Base-by-base conservation (phyloP, 495 filamentous ascomycete species). In the Xylaria castorea region DNA sequence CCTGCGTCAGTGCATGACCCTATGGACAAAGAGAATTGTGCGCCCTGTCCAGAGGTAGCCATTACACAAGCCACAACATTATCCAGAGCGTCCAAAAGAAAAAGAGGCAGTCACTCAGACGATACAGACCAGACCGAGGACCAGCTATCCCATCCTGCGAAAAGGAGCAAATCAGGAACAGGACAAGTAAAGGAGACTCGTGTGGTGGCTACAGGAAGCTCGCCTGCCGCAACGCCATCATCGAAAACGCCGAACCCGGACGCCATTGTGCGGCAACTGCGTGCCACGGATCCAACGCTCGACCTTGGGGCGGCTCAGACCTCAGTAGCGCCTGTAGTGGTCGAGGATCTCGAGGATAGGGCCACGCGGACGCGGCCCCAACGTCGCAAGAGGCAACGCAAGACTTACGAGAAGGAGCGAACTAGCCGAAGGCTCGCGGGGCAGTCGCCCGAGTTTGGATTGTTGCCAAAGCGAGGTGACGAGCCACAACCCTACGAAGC, bases 401-500 rank as follows among this genome's bases (percentile, higher is more conserved):
- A 64, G 67, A 57, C 61, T 6, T 71, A 71, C 34, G 30, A 66
- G 70, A 70, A 73, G 60, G 66, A 69, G 68, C 67, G 67, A n/a
- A 50, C 20, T 58, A 76, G 74, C 68, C 67, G 67, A 53, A 73
- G 67, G 68, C 74, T 73, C 27, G 68, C 61, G 12, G 74, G 74
- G 16, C 27, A 73, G 67, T 12, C 25, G 38, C 74, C 71, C 20
- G 71, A 76, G 55, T 76, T 67, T 73, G 70, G 76, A 48, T 74
- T 81, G 55, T 66, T 74, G 44, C 73, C 66, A 40, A 22, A 32
- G 22, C 66, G 72, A 76, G 36, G 57, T 64, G 75, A 76, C 74
- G 73, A 69, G 68, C 65, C 65, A 9, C 44, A 3, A 8, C 64
- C 27, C 32, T 67, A 67, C 32, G 20, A 67, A 8, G 8, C 44